Percentiles rank a stretch among this genome's conserved stretches.
These are phyloP conservation scores for Corrigiola litoralis DNA, from an alignment of 179 eudicot genomes.

Conservation along the genomic window DNA sequence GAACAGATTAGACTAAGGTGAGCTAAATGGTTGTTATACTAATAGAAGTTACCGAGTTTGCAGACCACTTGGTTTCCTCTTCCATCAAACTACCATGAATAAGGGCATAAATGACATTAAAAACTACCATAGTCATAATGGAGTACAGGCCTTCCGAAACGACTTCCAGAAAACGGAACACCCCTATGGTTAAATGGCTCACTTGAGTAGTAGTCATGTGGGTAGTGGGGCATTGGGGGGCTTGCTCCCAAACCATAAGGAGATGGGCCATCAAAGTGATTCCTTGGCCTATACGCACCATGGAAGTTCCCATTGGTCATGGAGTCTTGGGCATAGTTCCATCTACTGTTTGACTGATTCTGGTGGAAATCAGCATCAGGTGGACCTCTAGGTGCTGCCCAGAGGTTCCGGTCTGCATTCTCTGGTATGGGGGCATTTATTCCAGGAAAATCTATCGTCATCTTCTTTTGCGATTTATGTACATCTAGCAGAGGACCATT, in stretches of 20 bases:
- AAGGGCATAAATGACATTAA: slow-evolving; percentile 3
- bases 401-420: slow-evolving; percentile 58
- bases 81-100: not conserved
- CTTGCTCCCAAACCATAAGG: slow-evolving; percentile 15
- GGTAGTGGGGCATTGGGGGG: slow-evolving; percentile 16
- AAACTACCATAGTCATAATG: slow-evolving; percentile 26
- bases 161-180: slow-evolving; percentile 28
- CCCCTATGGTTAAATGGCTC: slow-evolving; percentile 36
- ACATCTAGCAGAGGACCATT: slow-evolving; percentile 31
- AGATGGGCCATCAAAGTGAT: slow-evolving; percentile 5
- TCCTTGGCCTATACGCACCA: slow-evolving; percentile 29
- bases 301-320: slow-evolving; percentile 21
- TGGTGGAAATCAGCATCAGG: slow-evolving; percentile 23
- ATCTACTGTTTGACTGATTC: slow-evolving; percentile 31
- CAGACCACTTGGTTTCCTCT: not conserved
- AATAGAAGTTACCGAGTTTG: not conserved
- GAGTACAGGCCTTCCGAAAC: slow-evolving; percentile 32
- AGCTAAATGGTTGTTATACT: not conserved
- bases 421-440: slow-evolving; percentile 79
- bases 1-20: not conserved
- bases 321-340: slow-evolving; percentile 23
- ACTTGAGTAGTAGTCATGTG: slow-evolving; percentile 10
- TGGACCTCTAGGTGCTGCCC: slow-evolving; percentile 43
- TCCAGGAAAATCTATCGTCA: slow-evolving; percentile 76
- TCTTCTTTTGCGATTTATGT: slow-evolving; percentile 41